These are phyloP conservation scores for Fusarium oxysporum DNA, from an alignment of 2,329 filamentous ascomycete genomes.

Conservation along the genomic window DNA sequence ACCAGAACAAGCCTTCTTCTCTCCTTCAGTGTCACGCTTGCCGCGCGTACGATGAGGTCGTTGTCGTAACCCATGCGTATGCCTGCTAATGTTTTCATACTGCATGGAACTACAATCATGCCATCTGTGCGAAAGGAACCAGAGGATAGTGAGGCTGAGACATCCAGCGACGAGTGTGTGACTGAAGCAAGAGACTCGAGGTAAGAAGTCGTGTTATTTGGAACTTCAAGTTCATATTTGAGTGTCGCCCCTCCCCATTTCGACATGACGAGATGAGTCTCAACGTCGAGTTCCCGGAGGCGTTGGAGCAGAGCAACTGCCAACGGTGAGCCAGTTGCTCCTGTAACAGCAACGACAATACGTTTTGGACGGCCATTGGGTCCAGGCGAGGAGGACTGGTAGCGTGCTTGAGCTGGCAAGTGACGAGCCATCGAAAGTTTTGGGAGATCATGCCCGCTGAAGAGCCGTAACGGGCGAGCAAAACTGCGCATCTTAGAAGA, in stretches of 20 bases:
- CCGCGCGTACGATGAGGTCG: not conserved
- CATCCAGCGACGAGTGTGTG: not conserved
- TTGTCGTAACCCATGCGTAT: not conserved
- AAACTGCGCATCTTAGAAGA: not conserved
- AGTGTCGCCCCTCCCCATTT: not conserved
- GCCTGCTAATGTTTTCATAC: not conserved
- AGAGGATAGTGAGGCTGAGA: not conserved
- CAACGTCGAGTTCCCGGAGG: not conserved
- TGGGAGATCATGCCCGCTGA: not conserved
- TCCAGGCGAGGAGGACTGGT: fast-evolving
- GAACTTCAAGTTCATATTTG: not conserved
- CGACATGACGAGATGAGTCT: not conserved
- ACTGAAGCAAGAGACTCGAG: not conserved
- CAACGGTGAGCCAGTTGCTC: not conserved
- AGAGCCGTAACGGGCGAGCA: not conserved
- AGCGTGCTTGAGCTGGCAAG: not conserved
- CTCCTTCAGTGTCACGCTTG: not conserved
- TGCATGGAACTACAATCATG: not conserved
- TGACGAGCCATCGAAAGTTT: fast-evolving
- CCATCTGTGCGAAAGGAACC: not conserved
- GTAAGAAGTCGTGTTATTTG: fast-evolving
- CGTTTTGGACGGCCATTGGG: not conserved
- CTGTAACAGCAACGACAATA: not conserved
- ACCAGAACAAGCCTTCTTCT: not conserved
- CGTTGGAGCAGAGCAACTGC: not conserved